phyloP scores from a whole-genome alignment of 2,329 filamentous ascomycete genomes.

The Alternaria novae-zelandiae region DNA sequence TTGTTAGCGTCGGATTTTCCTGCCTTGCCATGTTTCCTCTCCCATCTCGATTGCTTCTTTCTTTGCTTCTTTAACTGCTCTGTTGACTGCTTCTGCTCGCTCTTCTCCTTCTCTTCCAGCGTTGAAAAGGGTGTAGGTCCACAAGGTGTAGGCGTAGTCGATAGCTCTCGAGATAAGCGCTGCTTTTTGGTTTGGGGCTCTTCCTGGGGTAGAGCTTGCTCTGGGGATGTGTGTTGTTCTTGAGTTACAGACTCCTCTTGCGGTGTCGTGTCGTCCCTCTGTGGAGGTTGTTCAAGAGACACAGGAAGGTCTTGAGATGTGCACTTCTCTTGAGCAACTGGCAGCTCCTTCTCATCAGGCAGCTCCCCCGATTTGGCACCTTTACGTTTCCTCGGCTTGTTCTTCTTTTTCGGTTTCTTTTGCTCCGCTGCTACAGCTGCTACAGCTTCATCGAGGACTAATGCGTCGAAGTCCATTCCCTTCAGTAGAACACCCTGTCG shows the following conservation, averaged over 20 bases:
- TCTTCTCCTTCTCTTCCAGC: neutral
- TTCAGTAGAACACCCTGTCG: neutral
- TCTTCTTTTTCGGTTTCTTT: neutral
- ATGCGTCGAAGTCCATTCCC: neutral
- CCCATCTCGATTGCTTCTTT: neutral
- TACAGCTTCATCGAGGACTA: neutral
- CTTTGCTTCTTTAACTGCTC: neutral
- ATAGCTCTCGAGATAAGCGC: neutral
- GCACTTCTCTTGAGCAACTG: neutral
- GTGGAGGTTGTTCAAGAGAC: neutral
- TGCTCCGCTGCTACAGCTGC: neutral
- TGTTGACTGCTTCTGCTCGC: neutral
- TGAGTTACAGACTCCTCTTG: neutral
- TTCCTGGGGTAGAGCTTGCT: neutral
- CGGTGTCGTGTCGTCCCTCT: neutral
- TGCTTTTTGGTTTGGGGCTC: neutral
- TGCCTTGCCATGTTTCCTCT: neutral
- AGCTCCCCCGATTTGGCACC: neutral
- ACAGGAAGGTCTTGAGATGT: neutral
- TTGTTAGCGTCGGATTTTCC: neutral
- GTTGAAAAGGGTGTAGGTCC: neutral
- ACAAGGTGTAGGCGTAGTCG: neutral
- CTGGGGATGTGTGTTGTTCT: neutral
- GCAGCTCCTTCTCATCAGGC: neutral
- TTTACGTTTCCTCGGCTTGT: neutral